Conservation (phyloP, 2,329 filamentous ascomycete species). For the Akanthomyces uredinophilus region DNA sequence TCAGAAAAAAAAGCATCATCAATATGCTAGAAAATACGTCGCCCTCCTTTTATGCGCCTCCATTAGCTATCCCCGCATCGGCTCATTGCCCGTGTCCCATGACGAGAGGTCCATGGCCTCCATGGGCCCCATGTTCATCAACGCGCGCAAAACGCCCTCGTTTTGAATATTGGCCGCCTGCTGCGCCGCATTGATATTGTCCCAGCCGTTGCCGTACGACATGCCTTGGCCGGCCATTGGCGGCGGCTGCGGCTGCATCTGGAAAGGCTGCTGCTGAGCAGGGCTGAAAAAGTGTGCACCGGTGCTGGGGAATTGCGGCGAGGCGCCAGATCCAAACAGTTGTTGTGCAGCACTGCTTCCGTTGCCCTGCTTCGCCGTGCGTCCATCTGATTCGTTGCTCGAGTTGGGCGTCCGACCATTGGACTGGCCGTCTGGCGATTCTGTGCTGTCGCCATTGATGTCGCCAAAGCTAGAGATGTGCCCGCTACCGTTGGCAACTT, state of each 20-base stretch:
- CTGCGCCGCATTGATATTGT: constrained; percentile 26
- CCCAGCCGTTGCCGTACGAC: constrained; percentile 36
- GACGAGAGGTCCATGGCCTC: constrained; percentile 53
- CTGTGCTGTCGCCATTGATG: constrained; percentile 41
- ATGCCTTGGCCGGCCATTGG: not conserved
- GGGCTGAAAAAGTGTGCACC: constrained; percentile 8
- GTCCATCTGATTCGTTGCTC: constrained; percentile 30
- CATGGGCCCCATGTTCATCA: constrained; percentile 56
- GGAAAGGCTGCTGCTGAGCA: not conserved
- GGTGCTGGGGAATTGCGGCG: constrained; percentile 3
- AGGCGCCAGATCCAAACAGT: not conserved
- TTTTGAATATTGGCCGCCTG: constrained; percentile 30
- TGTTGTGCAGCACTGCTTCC: not conserved
- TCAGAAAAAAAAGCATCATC: not conserved
- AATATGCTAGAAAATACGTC: not conserved
- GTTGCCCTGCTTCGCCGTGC: not conserved
- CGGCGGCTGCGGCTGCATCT: constrained; percentile 7
- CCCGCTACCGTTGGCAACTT: constrained; percentile 24
- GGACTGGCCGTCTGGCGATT: constrained; percentile 46
- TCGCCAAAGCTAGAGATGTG: constrained; percentile 37
- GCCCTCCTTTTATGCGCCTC: not conserved
- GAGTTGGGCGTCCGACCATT: constrained; percentile 57
- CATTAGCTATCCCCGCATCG: constrained; percentile 8
- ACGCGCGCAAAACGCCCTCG: constrained; percentile 51
- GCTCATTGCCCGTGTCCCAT: constrained; percentile 34